phyloP scores from a whole-genome alignment of 768 basidiomycete species.

The Boletus pseudopeckii region DNA sequence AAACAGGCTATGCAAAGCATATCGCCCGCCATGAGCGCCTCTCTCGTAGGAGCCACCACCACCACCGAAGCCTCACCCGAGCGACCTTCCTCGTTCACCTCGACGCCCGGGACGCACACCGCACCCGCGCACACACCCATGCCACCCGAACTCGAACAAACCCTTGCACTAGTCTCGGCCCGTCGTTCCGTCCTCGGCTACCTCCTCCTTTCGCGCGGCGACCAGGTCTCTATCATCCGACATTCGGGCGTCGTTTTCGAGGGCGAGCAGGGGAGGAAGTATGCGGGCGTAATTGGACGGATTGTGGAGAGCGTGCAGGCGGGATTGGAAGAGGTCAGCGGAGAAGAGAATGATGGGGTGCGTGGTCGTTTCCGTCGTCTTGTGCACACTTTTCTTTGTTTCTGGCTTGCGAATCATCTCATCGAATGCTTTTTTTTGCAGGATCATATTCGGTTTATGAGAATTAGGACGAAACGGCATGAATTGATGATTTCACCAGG shows the following conservation, averaged over 20 bases:
- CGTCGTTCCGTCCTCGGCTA: slow-evolving; percentile 87
- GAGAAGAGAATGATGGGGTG: slow-evolving; percentile 57
- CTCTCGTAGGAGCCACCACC: slow-evolving; percentile 6
- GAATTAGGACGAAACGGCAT: slow-evolving; percentile 87
- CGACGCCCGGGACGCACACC: slow-evolving; percentile 14
- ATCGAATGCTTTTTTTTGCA: slow-evolving; percentile 27
- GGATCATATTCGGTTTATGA: slow-evolving; percentile 86
- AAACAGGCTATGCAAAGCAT: slow-evolving; percentile 7
- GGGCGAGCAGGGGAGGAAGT: slow-evolving; percentile 75
- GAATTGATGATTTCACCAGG: slow-evolving; percentile 95
- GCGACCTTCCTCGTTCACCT: background rate
- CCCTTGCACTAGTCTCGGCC: slow-evolving; percentile 67
- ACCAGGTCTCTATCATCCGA: slow-evolving; percentile 74
- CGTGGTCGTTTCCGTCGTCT: slow-evolving; percentile 22
- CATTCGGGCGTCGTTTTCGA: slow-evolving; percentile 85
- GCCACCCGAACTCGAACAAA: slow-evolving; percentile 82
- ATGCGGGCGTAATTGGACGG: slow-evolving; percentile 64
- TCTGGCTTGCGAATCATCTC: background rate
- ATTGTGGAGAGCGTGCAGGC: slow-evolving; percentile 77
- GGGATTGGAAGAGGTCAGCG: slow-evolving; percentile 77
- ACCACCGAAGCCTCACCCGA: background rate
- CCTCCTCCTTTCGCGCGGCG: slow-evolving; percentile 72
- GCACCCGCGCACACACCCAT: slow-evolving; percentile 31
- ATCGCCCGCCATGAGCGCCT: slow-evolving; percentile 11
- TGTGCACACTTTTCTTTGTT: background rate